These are phyloP conservation scores for Lolium rigidum DNA, from an alignment of 176 grass and related monocot genomes.

Conservation along the genomic window DNA sequence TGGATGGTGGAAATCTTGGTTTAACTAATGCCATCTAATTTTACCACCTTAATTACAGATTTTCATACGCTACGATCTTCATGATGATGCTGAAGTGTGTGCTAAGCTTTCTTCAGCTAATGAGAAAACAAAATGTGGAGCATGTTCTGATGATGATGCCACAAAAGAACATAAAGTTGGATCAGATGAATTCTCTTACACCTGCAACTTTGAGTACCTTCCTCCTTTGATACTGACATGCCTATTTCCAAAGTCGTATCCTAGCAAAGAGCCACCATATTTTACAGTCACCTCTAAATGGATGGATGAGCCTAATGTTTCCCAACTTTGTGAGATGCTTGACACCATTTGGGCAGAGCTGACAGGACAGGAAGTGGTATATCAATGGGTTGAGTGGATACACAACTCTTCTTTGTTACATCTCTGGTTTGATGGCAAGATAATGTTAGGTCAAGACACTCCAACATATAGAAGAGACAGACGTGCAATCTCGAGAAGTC, in stretches of 20 bases:
- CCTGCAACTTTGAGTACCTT: constrained; percentile 50
- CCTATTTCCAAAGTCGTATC: constrained; percentile 61
- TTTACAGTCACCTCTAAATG: constrained; percentile 53
- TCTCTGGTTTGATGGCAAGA: constrained; percentile 54
- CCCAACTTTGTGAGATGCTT: constrained; percentile 58
- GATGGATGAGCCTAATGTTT: constrained; percentile 57
- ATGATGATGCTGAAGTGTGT: constrained; percentile 12
- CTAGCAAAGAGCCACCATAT: constrained; percentile 57
- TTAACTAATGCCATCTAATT: neutral
- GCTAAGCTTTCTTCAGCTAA: constrained; percentile 45
- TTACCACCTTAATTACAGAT: constrained; percentile 15
- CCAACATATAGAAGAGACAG: constrained; percentile 13
- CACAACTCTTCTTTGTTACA: constrained; percentile 45
- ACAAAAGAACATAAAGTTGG: constrained; percentile 14
- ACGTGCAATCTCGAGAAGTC: constrained; percentile 45
- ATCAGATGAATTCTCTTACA: constrained; percentile 51
- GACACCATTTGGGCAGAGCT: constrained; percentile 56
- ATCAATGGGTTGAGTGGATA: constrained; percentile 73
- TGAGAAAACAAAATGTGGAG: constrained; percentile 6
- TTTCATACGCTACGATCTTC: constrained; percentile 39
- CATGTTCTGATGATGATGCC: neutral
- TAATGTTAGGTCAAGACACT: constrained; percentile 41
- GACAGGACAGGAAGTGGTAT: constrained; percentile 54
- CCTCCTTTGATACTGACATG: constrained; percentile 62
- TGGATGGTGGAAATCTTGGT: neutral